phyloP scores from a whole-genome alignment of 2,329 filamentous ascomycete species.

The Macrophomina pseudophaseolina region DNA sequence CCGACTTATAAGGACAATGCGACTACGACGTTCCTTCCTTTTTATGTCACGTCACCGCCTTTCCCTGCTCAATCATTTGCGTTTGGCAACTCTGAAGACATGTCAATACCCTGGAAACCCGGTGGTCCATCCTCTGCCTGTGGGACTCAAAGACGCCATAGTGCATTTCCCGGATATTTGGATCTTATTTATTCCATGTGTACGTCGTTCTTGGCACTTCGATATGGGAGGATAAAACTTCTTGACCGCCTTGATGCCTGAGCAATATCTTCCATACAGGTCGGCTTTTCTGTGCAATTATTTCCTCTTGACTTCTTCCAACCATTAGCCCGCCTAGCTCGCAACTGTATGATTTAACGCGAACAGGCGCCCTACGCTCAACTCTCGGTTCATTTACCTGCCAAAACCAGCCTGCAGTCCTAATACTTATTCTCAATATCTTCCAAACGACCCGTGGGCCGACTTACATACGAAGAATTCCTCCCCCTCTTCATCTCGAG shows the following conservation, averaged over 20 bases:
- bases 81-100: too few relatives aligned
- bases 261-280: too few relatives aligned
- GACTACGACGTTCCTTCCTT: too few relatives aligned
- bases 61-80: too few relatives aligned
- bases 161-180: background rate
- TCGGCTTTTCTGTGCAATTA: background rate
- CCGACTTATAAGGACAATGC: constrained; percentile 11
- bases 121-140: too few relatives aligned
- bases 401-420: too few relatives aligned
- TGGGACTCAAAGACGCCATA: too few relatives aligned
- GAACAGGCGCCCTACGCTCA: background rate
- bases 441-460: background rate
- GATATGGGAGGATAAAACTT: too few relatives aligned
- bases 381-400: too few relatives aligned
- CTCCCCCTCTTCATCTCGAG: background rate
- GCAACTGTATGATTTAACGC: background rate
- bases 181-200: background rate
- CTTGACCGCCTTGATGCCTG: too few relatives aligned
- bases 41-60: too few relatives aligned
- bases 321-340: background rate
- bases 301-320: background rate
- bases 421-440: background rate
- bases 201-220: background rate
- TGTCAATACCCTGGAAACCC: too few relatives aligned
- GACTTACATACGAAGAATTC: background rate